phyloP scores from a whole-genome alignment of 768 basidiomycete genomes.

The Phanerochaete sordida region DNA sequence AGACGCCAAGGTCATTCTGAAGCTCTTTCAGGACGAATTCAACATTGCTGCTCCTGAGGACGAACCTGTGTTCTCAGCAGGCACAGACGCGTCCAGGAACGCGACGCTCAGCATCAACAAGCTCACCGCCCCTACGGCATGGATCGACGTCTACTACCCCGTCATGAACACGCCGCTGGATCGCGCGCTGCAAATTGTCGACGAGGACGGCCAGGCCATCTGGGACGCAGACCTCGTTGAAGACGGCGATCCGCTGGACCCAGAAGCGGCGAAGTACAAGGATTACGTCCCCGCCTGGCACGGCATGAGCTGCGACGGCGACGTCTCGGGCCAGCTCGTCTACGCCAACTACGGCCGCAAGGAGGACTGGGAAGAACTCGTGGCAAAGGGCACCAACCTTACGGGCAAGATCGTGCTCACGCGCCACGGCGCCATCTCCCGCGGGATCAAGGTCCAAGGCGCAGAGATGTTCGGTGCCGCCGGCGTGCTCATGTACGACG shows the following conservation, averaged over 20 bases:
- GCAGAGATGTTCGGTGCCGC: slow-evolving; percentile 82
- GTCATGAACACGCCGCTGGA: slow-evolving; percentile 76
- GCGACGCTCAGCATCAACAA: slow-evolving; percentile 55
- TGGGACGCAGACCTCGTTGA: slow-evolving; percentile 79
- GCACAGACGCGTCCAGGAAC: slow-evolving; percentile 59
- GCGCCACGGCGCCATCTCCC: slow-evolving; percentile 73
- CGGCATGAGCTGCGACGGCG: slow-evolving; percentile 75
- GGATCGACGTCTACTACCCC: slow-evolving; percentile 89
- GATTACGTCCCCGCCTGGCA: slow-evolving; percentile 78
- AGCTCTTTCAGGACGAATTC: slow-evolving; percentile 68
- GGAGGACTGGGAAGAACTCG: slow-evolving; percentile 68
- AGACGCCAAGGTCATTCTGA: slow-evolving; percentile 63
- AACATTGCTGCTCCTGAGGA: slow-evolving; percentile 38
- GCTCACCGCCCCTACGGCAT: slow-evolving; percentile 49
- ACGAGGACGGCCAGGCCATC: slow-evolving; percentile 43
- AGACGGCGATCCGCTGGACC: slow-evolving; percentile 69
- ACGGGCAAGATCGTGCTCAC: slow-evolving; percentile 75
- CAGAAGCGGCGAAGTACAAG: slow-evolving; percentile 64
- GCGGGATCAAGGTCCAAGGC: slow-evolving; percentile 86
- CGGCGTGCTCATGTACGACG: slow-evolving; percentile 79
- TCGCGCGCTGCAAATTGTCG: slow-evolving; percentile 63
- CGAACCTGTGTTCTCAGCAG: slow-evolving; percentile 70
- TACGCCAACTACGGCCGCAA: slow-evolving; percentile 82
- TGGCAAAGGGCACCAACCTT: slow-evolving; percentile 63
- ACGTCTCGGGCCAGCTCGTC: slow-evolving; percentile 65